A percentile compares a stretch with the other conserved stretches of the same genome.
phyloP scores from a whole-genome alignment of 2,329 filamentous ascomycete species.

The Sphaerostilbella broomeana region DNA sequence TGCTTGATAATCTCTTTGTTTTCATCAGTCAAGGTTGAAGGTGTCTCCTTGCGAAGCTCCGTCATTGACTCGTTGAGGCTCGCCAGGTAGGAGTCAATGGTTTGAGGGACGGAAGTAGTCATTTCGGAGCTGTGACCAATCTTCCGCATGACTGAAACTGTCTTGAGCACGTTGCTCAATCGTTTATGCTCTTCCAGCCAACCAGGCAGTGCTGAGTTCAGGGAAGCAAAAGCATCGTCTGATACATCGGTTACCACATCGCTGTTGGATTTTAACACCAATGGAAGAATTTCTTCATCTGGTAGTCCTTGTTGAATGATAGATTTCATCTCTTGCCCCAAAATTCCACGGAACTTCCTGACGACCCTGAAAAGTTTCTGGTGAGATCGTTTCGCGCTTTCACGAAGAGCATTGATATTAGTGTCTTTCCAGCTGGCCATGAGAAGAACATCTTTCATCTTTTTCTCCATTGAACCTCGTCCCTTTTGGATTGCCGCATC shows the following conservation, averaged over 20 bases:
- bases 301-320: conserved; percentile 56
- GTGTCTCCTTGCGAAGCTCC: conserved; percentile 78
- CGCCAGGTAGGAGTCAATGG: conserved; percentile 61
- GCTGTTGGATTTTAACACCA: conserved; percentile 2
- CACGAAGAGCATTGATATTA: conserved; percentile 80
- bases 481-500: conserved; percentile 59
- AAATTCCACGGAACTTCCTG: conserved; percentile 75
- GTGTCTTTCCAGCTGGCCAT: conserved; percentile 97
- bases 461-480: conserved; percentile 74
- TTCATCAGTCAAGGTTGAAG: conserved; percentile 72
- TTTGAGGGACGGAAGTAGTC: conserved; percentile 48
- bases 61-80: conserved; percentile 61
- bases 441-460: conserved; percentile 87
- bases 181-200: conserved; percentile 50
- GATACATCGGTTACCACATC: conserved; percentile 11
- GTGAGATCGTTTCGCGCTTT: conserved; percentile 86
- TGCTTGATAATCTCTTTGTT: conserved; percentile 81
- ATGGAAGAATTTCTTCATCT: conserved; percentile 34
- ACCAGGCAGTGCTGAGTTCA: conserved; percentile 26
- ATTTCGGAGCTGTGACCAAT: conserved; percentile 48
- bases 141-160: conserved; percentile 66
- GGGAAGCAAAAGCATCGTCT: conserved; percentile 14
- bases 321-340: conserved; percentile 67
- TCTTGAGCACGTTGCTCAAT: conserved; percentile 63
- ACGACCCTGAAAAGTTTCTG: conserved; percentile 87